phyloP scores from a whole-genome alignment of 2,329 filamentous ascomycete genomes.

The Xylaria sp. region DNA sequence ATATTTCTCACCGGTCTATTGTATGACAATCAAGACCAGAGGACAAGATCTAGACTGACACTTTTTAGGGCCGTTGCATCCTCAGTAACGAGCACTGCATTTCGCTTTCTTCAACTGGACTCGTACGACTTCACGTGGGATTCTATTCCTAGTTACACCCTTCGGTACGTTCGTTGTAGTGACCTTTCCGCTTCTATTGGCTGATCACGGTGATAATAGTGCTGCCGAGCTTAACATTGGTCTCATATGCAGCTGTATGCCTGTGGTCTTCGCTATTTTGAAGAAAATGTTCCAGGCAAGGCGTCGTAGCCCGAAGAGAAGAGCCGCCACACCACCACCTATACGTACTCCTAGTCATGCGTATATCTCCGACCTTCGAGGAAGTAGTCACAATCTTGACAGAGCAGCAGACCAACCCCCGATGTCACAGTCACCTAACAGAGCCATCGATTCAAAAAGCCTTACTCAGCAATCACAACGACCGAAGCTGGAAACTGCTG shows the following conservation, averaged over 20 bases:
- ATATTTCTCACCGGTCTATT: conserved; percentile 42
- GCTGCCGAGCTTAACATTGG: conserved; percentile 39
- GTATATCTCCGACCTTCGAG: conserved; percentile 28
- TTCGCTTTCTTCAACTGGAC: conserved; percentile 35
- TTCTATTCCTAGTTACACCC: conserved; percentile 35
- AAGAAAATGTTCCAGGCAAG: conserved; percentile 26
- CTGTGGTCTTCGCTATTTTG: conserved; percentile 32
- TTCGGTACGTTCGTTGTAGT: conserved; percentile 29
- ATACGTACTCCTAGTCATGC: conserved; percentile 32
- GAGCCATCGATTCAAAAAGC: background rate
- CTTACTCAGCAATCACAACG: background rate
- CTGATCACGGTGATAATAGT: conserved; percentile 20
- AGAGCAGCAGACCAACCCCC: background rate
- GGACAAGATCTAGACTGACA: conserved; percentile 17
- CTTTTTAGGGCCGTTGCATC: conserved; percentile 33
- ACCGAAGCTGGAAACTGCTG: background rate
- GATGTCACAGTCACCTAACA: background rate
- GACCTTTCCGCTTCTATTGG: background rate
- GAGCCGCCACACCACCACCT: conserved; percentile 9
- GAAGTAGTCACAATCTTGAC: background rate
- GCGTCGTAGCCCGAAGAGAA: background rate
- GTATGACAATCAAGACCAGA: conserved; percentile 24
- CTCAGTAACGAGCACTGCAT: conserved; percentile 38
- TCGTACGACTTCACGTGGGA: conserved; percentile 42
- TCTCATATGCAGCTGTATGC: conserved; percentile 37